Base-by-base conservation (phyloP, 257 asterid genomes). In the Orobanche coerulescens region DNA sequence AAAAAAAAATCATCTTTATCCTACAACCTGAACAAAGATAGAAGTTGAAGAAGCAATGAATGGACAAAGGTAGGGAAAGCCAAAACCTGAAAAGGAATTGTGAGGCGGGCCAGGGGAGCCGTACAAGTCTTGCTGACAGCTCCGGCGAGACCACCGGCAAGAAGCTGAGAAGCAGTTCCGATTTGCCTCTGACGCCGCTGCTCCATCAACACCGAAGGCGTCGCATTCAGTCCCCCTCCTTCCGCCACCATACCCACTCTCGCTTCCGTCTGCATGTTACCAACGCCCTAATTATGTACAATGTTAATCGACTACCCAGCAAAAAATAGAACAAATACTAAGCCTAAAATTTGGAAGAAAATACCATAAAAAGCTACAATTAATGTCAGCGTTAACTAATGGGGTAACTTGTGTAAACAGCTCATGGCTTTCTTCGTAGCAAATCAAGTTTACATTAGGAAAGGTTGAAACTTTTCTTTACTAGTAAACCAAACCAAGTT, bases 91-190 rank as follows among this genome's bases (percentile, higher is more conserved):
- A 88, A 88, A 1, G 83, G 88, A 65, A 88, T 88, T 44, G 96
- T 88, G 44, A 88, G 88, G 56, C 96, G 90, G 23, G 95, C 88
- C 13, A 88, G 88, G 23, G 96, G 96, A 16, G 96, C 95, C 16
- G 96, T 88, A 60, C 90, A 83, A 15, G 96, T 88, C 82, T 88
- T 88, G 70, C 93, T 85, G 19, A 88, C 81, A 52, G 96, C 95
- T 43, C 96, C 95, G 52, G 96, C 96, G 9, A 88, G 59, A n/a
- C 96, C 95, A 4, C 96, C 95, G 18, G 95, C 95, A 5, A 88
- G 71, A 46, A 88, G 95, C 79, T 88, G 95, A 15, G 95, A 73
- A 1, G 78, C 80, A 3, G 89, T 73, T 1, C 83, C 87, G 48
- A 83, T 81, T 31, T 79, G 94, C 9, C 71, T 75, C 55, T 77